phyloP scores from a whole-genome alignment of 1,139 yeast species.

The Hemisphaericaspora lyxosophila region DNA sequence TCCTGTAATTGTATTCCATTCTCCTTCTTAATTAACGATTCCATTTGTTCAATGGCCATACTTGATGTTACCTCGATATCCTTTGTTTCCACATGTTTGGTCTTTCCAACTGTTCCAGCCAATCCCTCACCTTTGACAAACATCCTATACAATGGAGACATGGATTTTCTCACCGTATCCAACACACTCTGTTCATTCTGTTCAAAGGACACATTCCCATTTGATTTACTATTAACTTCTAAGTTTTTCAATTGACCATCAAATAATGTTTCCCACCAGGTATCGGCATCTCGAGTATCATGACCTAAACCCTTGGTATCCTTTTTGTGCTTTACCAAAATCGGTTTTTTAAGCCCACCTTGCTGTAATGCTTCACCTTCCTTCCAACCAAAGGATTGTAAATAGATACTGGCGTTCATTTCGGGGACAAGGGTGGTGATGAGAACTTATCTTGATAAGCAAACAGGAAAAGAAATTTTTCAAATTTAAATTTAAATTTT shows the following conservation, averaged over 20 bases:
- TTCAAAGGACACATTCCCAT: conserved; percentile 29
- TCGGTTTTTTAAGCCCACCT: conserved; percentile 84
- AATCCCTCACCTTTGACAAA: conserved; percentile 87
- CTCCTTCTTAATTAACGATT: conserved; percentile 17
- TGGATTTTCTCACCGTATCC: conserved; percentile 33
- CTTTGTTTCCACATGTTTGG: conserved; percentile 20
- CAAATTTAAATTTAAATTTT: too few species aligned
- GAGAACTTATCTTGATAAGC: not conserved
- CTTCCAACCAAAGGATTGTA: conserved; percentile 83
- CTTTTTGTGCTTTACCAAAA: conserved; percentile 83
- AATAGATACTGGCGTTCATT: conserved; percentile 77
- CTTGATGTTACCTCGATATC: conserved; percentile 16
- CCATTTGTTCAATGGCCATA: conserved; percentile 13
- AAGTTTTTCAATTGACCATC: conserved; percentile 86
- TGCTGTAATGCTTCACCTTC: conserved; percentile 81
- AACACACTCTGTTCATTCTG: conserved; percentile 47
- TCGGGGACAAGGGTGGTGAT: not conserved
- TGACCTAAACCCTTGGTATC: conserved; percentile 90
- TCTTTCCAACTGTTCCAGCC: conserved; percentile 67
- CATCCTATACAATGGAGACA: conserved; percentile 65
- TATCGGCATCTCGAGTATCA: conserved; percentile 67
- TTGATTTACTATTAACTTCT: conserved; percentile 50
- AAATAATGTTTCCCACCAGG: conserved; percentile 96
- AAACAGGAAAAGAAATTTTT: conserved; percentile 1
- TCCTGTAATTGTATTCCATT: conserved; percentile 7